Evolutionary conservation across 805 yeast species (phyloP), one percentile per base, ranked within the genome.

Genomic region (Candida cerambycidarum): DNA sequence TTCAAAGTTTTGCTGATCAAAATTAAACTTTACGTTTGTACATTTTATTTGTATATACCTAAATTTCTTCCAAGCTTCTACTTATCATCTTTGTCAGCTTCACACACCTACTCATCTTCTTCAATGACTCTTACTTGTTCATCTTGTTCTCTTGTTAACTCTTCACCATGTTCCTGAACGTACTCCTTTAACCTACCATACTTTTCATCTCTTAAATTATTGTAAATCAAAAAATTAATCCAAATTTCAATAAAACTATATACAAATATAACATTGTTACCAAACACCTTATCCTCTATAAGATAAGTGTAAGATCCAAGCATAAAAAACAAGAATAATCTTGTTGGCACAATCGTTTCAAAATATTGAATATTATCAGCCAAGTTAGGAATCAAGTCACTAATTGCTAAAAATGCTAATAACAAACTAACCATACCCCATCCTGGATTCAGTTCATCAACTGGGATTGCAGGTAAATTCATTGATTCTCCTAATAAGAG

Each of bases 171-270:
- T 40, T 68, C 68, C 48, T 66, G 66, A 25, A 68, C 53, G 44
- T 58, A 67, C 43, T 62, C 58, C 51, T 78, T 76, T 41, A 72
- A 64, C 45, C 76, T 69, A 44, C 69, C 67, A 45, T 71, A 69
- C 54, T 73, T 78, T 54, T 84, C 92, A 46, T 84, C 89, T 53
- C 80, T 75, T 45, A 85, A 64, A 32, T 82, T 72, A 55, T 74
- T 77, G 59, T 72, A 83, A 25, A 82, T 71, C 49, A 84, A 63
- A 44, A 82, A 79, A 53, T 82, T 79, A 54, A 80, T 67, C 89
- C 90, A 85, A 24, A 83, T 73, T 58, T 85, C 93, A 48, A 77
- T 54, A 47, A 84, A 82, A 23, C 79, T 59, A 55, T 75, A 82
- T 4, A 75, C 64, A 48, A 85, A 82, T 3, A 82, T 76, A 35